Evolutionary conservation across 2,329 filamentous ascomycete species (phyloP).

Genomic region (Phaeosphaeriaceae sp.): DNA sequence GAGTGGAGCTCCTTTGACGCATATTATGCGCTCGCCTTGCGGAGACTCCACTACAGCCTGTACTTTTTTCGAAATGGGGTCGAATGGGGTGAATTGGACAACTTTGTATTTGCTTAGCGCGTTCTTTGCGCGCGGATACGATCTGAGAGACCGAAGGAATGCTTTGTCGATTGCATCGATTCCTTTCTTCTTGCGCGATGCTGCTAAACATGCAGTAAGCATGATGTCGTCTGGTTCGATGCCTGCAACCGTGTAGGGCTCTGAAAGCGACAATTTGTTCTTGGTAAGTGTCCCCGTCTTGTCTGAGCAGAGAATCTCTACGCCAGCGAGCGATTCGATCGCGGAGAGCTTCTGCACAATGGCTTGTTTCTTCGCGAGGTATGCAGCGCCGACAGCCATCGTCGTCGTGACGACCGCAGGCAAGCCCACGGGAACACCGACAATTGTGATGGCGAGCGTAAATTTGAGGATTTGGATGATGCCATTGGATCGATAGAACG

Average conservation of each 20-base stretch:
- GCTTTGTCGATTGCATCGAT: conserved; percentile 95
- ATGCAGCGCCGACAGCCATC: conserved; percentile 92
- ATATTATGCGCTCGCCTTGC: conserved; percentile 83
- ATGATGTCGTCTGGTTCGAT: conserved; percentile 89
- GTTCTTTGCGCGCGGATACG: conserved; percentile 82
- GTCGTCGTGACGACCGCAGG: conserved; percentile 93
- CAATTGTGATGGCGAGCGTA: conserved; percentile 88
- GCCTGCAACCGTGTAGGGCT: conserved; percentile 83
- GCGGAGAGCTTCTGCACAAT: conserved; percentile 93
- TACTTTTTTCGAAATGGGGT: conserved; percentile 94
- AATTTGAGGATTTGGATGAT: conserved; percentile 84
- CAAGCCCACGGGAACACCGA: conserved; percentile 91
- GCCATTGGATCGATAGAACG: conserved; percentile 84
- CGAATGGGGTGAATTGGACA: conserved; percentile 85
- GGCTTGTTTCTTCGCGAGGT: conserved; percentile 90
- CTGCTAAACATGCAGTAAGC: conserved; percentile 88
- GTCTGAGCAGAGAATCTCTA: conserved; percentile 93
- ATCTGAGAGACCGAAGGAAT: conserved; percentile 84
- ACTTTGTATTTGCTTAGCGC: conserved; percentile 86
- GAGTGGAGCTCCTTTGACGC: conserved; percentile 89
- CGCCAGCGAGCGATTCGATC: conserved; percentile 90
- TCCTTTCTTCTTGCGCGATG: conserved; percentile 93
- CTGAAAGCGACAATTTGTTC: conserved; percentile 88
- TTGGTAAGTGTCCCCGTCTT: conserved; percentile 94
- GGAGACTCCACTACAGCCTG: conserved; percentile 83